Evolutionary conservation across 2,329 filamentous ascomycete genomes (phyloP), one percentile per base, ranked within the genome.

Genomic region (Apiospora kogelbergensis): DNA sequence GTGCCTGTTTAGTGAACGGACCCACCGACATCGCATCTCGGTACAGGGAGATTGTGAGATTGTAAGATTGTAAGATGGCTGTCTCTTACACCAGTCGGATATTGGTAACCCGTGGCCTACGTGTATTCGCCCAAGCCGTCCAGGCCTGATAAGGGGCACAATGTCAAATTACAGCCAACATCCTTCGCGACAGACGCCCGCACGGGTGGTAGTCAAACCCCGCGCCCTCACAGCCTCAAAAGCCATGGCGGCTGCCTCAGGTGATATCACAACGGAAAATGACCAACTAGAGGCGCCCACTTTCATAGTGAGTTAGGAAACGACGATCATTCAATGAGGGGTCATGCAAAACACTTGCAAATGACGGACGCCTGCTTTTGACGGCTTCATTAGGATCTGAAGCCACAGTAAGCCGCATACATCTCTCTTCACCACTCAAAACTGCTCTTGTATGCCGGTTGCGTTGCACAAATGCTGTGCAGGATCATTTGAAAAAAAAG

Each of bases 11-110:
- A 37, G 53, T 60, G 53, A 37, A 37, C 30, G 53, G 53, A 33
- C 53, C 53, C 53, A 60, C 53, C 53, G 53, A 60, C 30, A 60
- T 60, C 53, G 53, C 53, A 60, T 37, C 53, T 37, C 9, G 53
- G 30, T 37, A 11, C 48, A 33, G 48, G 26, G 6, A n/a, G 26
- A 57, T 33, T 60, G 53, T 60, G 53, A 60, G 30, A n/a, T n/a
- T n/a, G n/a, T n/a, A n/a, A n/a, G 26, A 57, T 33, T 60, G 53
- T 60, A 30, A 60, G 30, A 60, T 60, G 53, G 20, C 40, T 60
- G n/a, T n/a, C 53, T 60, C 26, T 37, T 30, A 37, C 53, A 37
- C 53, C 30, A 60, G n/a, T 13, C 53, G 30, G 30, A 60, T 60
- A 60, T 37, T 20, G 33, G 53, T 37, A 11, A 37, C 53, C 53